A percentile compares a stretch with the other conserved stretches of the same genome.
phyloP scores from a whole-genome alignment of 768 basidiomycete genomes.

The Lactarius evosmus region DNA sequence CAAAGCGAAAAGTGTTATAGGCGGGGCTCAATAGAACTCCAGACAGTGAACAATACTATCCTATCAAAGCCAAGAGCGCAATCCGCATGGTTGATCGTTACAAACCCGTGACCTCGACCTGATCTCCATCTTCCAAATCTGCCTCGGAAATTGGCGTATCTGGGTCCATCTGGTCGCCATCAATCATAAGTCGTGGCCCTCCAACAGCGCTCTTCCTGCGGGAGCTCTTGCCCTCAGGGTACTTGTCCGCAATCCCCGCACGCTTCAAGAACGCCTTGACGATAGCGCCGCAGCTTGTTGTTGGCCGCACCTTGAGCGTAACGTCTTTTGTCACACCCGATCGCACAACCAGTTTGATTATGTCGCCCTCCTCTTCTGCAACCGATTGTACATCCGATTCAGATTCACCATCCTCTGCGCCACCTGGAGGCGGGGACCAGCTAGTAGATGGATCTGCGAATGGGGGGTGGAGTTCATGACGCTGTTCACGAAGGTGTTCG shows the following conservation, averaged over 20 bases:
- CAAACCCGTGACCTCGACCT: slow-evolving; percentile 55
- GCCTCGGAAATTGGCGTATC: slow-evolving; percentile 58
- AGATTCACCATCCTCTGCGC: slow-evolving; percentile 31
- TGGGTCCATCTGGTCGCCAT: slow-evolving; percentile 68
- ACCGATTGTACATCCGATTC: slow-evolving; percentile 29
- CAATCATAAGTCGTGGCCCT: slow-evolving; percentile 54
- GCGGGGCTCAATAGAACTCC: neutral
- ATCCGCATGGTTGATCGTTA: neutral
- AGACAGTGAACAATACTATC: neutral
- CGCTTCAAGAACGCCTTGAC: slow-evolving; percentile 72
- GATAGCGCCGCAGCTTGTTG: slow-evolving; percentile 73
- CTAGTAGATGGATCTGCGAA: slow-evolving; percentile 20
- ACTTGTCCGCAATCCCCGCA: slow-evolving; percentile 56
- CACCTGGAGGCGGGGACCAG: slow-evolving; percentile 25
- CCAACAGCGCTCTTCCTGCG: slow-evolving; percentile 34
- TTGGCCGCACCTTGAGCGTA: slow-evolving; percentile 64
- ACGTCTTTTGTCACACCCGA: slow-evolving; percentile 56
- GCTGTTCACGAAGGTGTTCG: slow-evolving; percentile 55
- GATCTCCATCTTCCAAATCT: slow-evolving; percentile 77
- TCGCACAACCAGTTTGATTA: slow-evolving; percentile 65
- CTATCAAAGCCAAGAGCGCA: slow-evolving; percentile 1
- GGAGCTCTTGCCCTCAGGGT: slow-evolving; percentile 39
- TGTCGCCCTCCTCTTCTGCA: slow-evolving; percentile 37
- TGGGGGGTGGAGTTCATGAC: slow-evolving; percentile 28
- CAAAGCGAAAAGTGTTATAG: neutral